Evolutionary conservation across 2,329 filamentous ascomycete genomes (phyloP).

Genomic region (Orbilia blumenaviensis): DNA sequence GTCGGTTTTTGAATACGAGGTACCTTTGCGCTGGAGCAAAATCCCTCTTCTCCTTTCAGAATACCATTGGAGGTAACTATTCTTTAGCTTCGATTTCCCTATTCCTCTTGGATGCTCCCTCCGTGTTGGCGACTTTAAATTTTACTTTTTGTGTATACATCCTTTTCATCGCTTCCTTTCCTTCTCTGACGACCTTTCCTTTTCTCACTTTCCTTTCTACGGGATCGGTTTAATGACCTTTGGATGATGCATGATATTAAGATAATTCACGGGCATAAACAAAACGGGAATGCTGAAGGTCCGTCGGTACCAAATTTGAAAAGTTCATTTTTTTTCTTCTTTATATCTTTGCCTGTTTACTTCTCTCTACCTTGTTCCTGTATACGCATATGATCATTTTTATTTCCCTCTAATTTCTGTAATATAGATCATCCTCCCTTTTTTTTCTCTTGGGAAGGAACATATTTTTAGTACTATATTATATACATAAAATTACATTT

Average conservation of each 20-base stretch:
- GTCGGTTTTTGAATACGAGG: conserved; percentile 7
- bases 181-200: neutral
- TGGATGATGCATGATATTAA: neutral
- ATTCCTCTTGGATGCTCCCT: neutral
- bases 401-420: neutral
- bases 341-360: neutral
- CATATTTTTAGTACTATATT: neutral
- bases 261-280: neutral
- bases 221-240: neutral
- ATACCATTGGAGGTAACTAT: neutral
- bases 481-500: neutral
- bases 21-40: neutral
- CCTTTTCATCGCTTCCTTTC: neutral
- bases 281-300: neutral
- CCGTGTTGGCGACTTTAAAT: neutral
- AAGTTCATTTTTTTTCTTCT: neutral
- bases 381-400: neutral
- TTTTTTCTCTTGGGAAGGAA: neutral
- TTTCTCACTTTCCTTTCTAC: neutral
- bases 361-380: neutral
- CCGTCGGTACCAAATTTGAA: neutral
- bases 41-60: neutral
- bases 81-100: neutral
- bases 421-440: conserved; percentile 6
- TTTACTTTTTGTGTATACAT: neutral